These are phyloP conservation scores for Orobanche coerulescens DNA, from an alignment of 257 asterid genomes.

Conservation along the genomic window DNA sequence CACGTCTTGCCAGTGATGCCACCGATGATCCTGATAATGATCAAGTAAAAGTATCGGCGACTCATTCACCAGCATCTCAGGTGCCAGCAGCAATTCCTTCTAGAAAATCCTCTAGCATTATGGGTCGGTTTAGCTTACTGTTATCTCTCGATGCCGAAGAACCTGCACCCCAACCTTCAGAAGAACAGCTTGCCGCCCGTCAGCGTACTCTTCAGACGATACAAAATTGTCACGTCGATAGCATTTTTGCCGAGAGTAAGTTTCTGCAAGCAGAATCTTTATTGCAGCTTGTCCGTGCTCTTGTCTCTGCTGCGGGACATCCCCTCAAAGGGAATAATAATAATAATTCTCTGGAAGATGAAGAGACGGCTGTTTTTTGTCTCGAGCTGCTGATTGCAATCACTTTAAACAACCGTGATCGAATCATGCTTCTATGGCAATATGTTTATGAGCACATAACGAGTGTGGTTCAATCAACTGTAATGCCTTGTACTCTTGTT, in stretches of 20 bases:
- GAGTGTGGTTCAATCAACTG: slow-evolving; percentile 63
- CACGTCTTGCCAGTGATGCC: slow-evolving; percentile 78
- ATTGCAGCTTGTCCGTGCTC: slow-evolving; percentile 74
- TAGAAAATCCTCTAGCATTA: slow-evolving; percentile 70
- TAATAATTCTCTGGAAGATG: slow-evolving; percentile 47
- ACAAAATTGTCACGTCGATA: slow-evolving; percentile 71
- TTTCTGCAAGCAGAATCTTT: slow-evolving; percentile 84
- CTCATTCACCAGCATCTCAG: slow-evolving; percentile 37
- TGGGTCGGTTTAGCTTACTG: slow-evolving; percentile 79
- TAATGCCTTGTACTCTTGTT: slow-evolving; percentile 81
- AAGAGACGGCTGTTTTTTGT: slow-evolving; percentile 68
- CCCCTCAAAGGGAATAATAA: slow-evolving; percentile 42
- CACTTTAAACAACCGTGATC: slow-evolving; percentile 69
- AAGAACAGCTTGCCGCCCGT: slow-evolving; percentile 78
- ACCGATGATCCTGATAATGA: slow-evolving; percentile 55
- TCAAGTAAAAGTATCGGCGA: slow-evolving; percentile 31
- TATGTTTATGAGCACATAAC: slow-evolving; percentile 79
- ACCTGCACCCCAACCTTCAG: slow-evolving; percentile 67
- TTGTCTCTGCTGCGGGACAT: slow-evolving; percentile 55
- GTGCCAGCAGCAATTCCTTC: slow-evolving; percentile 38
- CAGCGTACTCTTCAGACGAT: slow-evolving; percentile 61
- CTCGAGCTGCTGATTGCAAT: slow-evolving; percentile 77
- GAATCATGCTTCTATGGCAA: slow-evolving; percentile 90
- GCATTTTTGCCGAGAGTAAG: slow-evolving; percentile 83
- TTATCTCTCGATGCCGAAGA: slow-evolving; percentile 79